Conservation (phyloP, 495 filamentous ascomycete species). For the Penicillium parvum region DNA sequence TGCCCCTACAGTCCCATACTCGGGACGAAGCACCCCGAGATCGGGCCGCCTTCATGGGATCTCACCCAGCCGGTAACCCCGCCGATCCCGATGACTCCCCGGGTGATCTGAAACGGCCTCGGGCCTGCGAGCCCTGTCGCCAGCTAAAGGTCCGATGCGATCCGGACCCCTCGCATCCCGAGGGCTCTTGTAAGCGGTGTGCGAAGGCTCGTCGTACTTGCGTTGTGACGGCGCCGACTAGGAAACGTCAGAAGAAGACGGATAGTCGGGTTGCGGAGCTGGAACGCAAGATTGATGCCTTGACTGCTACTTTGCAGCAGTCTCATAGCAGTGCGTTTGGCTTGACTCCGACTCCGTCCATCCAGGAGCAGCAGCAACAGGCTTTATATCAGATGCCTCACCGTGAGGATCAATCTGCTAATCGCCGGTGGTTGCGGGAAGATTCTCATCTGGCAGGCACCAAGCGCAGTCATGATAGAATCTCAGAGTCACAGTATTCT, state of each 20-base stretch:
- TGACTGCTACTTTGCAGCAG: conserved; percentile 73
- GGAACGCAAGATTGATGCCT: conserved; percentile 87
- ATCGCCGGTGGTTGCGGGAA: conserved; percentile 12
- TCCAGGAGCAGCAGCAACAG: not conserved
- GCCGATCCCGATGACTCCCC: conserved; percentile 35
- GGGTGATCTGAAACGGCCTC: conserved; percentile 66
- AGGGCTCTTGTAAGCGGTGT: conserved; percentile 77
- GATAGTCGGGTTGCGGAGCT: conserved; percentile 89
- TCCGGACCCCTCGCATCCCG: conserved; percentile 49
- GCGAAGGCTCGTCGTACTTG: conserved; percentile 77
- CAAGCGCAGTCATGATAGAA: conserved; percentile 21
- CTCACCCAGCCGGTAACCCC: conserved; percentile 8
- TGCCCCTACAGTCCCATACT: conserved; percentile 7
- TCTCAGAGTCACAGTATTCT: conserved; percentile 19
- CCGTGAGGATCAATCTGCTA: conserved; percentile 5
- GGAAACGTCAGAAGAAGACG: conserved; percentile 90
- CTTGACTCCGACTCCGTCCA: too few species aligned
- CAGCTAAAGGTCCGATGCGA: conserved; percentile 89
- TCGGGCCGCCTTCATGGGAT: conserved; percentile 1
- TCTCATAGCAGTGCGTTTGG: conserved; percentile 18
- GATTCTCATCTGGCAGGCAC: conserved; percentile 14
- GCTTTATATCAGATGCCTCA: not conserved
- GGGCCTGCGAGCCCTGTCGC: conserved; percentile 92
- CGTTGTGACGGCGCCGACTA: conserved; percentile 73
- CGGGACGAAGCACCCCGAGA: not conserved